Evolutionary conservation across 164 flowering plant genomes (phyloP), one percentile per base, ranked within the genome.

Genomic region (Buxus sempervirens): DNA sequence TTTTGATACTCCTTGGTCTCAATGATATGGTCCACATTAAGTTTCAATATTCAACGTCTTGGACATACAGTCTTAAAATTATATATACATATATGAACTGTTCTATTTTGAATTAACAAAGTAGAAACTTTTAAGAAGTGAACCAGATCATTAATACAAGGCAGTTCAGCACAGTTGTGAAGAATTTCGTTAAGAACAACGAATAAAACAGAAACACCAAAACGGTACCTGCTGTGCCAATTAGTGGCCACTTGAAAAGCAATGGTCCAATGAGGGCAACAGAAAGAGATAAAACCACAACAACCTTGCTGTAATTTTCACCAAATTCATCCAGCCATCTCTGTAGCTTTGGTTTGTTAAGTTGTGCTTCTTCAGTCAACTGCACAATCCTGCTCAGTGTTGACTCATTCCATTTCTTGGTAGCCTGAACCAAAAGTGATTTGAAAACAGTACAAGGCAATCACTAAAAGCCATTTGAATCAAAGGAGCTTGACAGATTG

Each of bases 291-390:
- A 90, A 72, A 70, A 85, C 78, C 54, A 95, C 86, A 73, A 95
- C 99, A 70, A 88, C 88, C 85, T 85, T 84, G 82, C 98, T 92
- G 81, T 95, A 95, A 21, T 56, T 78, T 70, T 90, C 99, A 20
- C 99, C 99, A 88, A 95, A 95, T 71, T 92, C 95, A 82, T 95
- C 98, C 66, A 95, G 81, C 99, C 99, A 95, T 76, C 99, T 83
- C 73, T 95, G 98, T 67, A 95, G 91, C 77, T 84, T 90, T 64
- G 99, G 99, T 69, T 90, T 95, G 70, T 83, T 92, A 55, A 79
- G 82, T 21, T 88, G 98, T 60, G 98, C 99, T 84, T 92, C 96
- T 82, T 92, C 97, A 57, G 98, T 90, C 79, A 95, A 74, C 69
- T 90, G 91, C 65, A 95, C 90, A 70, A 95, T 95, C 79, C 78